Evolutionary conservation across 2,329 filamentous ascomycete species (phyloP).

Genomic region (Stagonosporopsis chrysanthemi): DNA sequence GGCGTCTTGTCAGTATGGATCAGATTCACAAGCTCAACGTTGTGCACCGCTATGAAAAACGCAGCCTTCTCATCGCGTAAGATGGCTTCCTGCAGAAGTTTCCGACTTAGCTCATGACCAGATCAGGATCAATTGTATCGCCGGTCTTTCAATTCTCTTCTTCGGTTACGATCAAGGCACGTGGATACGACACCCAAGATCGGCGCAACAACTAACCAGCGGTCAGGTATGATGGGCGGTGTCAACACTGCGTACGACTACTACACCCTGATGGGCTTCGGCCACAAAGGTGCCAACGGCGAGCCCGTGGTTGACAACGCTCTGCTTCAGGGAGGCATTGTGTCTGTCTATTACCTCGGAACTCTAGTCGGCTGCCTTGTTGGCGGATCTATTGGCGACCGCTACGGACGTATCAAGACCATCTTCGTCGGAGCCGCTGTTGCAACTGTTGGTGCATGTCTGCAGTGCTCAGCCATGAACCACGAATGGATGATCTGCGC

Average conservation of each 20-base stretch:
- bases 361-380: slow-evolving; percentile 36
- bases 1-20: slow-evolving; percentile 26
- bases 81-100: neutral
- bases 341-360: slow-evolving; percentile 43
- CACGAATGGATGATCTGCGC: slow-evolving; percentile 64
- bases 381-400: slow-evolving; percentile 37
- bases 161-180: slow-evolving; percentile 36
- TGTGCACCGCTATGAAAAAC: slow-evolving; percentile 38
- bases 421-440: slow-evolving; percentile 38
- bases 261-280: slow-evolving; percentile 41
- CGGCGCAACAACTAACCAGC: neutral
- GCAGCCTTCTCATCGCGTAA: slow-evolving; percentile 36
- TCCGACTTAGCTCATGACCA: neutral
- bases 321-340: slow-evolving; percentile 44
- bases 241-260: slow-evolving; percentile 45
- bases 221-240: slow-evolving; percentile 42
- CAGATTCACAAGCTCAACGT: slow-evolving; percentile 37
- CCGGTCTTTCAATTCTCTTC: slow-evolving; percentile 42
- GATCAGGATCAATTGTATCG: slow-evolving; percentile 38
- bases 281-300: slow-evolving; percentile 35
- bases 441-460: slow-evolving; percentile 59
- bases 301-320: slow-evolving; percentile 34
- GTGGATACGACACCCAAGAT: neutral
- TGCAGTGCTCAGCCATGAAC: slow-evolving; percentile 73
- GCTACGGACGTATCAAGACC: slow-evolving; percentile 38